These are phyloP conservation scores for Paratinospora sagittata DNA, from an alignment of 164 flowering plant species.

Conservation along the genomic window DNA sequence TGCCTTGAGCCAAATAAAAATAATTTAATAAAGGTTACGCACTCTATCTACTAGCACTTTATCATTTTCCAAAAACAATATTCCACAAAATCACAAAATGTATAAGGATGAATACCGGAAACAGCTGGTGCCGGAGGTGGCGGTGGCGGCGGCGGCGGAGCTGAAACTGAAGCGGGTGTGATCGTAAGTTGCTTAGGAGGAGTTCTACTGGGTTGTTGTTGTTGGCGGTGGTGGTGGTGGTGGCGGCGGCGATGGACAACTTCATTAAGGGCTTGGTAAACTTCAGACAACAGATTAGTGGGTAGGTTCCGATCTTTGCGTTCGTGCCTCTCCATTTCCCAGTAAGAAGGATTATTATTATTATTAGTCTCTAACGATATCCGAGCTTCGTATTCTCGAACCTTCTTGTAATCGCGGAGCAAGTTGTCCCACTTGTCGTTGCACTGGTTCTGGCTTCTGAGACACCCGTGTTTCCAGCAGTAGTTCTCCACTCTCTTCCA, in stretches of 20 bases:
- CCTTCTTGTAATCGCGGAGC: conserved; percentile 42
- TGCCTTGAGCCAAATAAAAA: no score
- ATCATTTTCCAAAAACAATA: background rate
- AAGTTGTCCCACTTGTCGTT: conserved; percentile 48
- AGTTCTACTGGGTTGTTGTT: background rate
- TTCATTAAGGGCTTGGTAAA: conserved; percentile 29
- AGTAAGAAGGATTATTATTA: conserved; percentile 17
- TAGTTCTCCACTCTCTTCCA: conserved; percentile 49
- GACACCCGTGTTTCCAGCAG: conserved; percentile 34
- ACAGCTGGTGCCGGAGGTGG: conserved; percentile 13
- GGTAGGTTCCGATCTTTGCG: conserved; percentile 33
- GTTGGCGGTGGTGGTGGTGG: background rate
- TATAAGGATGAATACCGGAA: conserved; percentile 23
- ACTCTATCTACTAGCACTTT: no score
- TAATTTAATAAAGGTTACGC: no score
- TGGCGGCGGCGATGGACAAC: conserved; percentile 20
- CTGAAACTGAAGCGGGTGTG: background rate
- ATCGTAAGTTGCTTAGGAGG: background rate
- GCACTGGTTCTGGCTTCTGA: conserved; percentile 42
- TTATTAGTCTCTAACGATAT: background rate
- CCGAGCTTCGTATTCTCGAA: conserved; percentile 28
- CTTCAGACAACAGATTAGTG: conserved; percentile 27
- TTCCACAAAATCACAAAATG: background rate
- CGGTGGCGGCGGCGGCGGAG: conserved; percentile 1
- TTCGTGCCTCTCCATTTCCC: conserved; percentile 35